Evolutionary conservation across 2,329 filamentous ascomycete genomes (phyloP).

Genomic region (Fusarium sp.): DNA sequence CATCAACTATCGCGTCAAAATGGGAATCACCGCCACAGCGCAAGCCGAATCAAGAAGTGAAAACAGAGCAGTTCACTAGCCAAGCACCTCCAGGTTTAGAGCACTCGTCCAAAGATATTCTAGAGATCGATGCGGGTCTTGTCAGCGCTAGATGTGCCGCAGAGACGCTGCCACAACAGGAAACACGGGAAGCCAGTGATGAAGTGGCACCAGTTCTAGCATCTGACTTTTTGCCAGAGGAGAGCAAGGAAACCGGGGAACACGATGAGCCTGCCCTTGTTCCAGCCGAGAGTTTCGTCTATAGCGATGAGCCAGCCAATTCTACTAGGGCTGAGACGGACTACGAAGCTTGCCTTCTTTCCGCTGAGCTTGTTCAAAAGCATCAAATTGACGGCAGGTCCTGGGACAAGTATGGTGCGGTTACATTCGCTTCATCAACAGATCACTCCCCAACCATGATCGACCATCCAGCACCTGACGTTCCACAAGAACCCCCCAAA

Average conservation of each 20-base stretch:
- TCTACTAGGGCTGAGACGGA: neutral
- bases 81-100: neutral
- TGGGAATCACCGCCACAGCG: neutral
- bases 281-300: neutral
- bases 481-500: neutral
- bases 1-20: neutral
- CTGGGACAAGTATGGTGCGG: neutral
- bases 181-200: neutral
- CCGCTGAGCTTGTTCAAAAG: neutral
- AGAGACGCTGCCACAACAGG: neutral
- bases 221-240: conserved; percentile 1
- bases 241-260: conserved; percentile 14
- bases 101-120: neutral
- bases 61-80: neutral
- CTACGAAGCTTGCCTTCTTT: neutral
- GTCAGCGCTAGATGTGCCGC: neutral
- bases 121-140: neutral
- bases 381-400: neutral
- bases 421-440: neutral
- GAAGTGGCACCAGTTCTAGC: neutral
- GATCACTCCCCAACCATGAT: neutral
- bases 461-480: neutral
- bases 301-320: neutral
- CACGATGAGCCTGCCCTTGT: neutral
- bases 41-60: neutral